A percentile compares a stretch with the other conserved stretches of the same genome.
These are phyloP conservation scores for Hippophae tibetana DNA, from an alignment of 306 rosid genomes.

Conservation along the genomic window DNA sequence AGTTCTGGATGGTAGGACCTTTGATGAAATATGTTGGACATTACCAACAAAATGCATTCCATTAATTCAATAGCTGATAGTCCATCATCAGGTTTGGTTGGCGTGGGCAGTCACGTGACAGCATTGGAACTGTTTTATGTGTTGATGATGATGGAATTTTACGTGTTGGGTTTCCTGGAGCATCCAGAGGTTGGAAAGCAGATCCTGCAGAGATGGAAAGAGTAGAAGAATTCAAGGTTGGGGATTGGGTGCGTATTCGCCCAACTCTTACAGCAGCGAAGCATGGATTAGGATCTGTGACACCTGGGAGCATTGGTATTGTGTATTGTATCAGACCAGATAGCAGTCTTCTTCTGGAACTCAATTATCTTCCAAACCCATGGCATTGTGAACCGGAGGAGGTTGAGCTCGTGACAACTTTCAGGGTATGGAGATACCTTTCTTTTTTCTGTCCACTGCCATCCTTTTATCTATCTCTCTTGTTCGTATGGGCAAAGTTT, in stretches of 20 bases:
- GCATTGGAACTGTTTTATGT: slow-evolving; percentile 93
- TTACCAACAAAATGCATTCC: neutral
- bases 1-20: too few species aligned
- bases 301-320: slow-evolving; percentile 97
- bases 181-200: slow-evolving; percentile 99
- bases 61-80: neutral
- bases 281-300: slow-evolving; percentile 95
- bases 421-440: slow-evolving; percentile 45
- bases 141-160: slow-evolving; percentile 97
- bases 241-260: slow-evolving; percentile 98
- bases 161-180: slow-evolving; percentile 99
- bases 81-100: slow-evolving; percentile 76
- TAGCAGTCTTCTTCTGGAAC: slow-evolving; percentile 79
- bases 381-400: slow-evolving; percentile 99
- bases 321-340: slow-evolving; percentile 94
- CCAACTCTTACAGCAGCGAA: slow-evolving; percentile 92
- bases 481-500: neutral
- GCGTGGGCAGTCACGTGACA: slow-evolving; percentile 98
- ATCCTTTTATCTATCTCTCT: slow-evolving; percentile 10
- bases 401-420: slow-evolving; percentile 86
- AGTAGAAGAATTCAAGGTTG: slow-evolving; percentile 95
- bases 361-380: slow-evolving; percentile 95
- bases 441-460: slow-evolving; percentile 11
- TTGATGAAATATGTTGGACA: neutral
- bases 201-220: slow-evolving; percentile 99